Base-by-base conservation (phyloP, 345 rosid species). In the Moricandia arvensis region DNA sequence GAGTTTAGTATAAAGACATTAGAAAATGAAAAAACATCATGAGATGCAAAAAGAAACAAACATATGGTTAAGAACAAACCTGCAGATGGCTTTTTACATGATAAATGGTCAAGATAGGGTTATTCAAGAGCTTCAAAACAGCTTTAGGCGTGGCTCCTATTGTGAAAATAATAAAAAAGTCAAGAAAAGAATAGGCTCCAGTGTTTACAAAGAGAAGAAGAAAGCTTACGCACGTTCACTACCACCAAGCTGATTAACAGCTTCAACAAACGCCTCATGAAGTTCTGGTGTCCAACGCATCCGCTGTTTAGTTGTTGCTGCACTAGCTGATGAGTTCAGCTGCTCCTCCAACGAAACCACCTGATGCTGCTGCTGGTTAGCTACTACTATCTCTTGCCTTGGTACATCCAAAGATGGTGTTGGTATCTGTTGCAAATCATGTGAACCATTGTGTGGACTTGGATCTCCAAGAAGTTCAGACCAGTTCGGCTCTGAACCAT, bases 71-170 rank as follows among this genome's bases (percentile, higher is more conserved):
- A 47, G 66, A 12, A 72, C 58, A 60, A 67, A 90, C 98, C 90
- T 94, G 98, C 80, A 94, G 82, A 84, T 94, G 98, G 84, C 98
- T 94, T 89, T 94, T 94, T 37, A 94, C 96, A 76, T 94, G 97
- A 83, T 94, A 91, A 79, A 94, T 94, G 58, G 98, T 94, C 83
- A 94, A 82, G 75, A 85, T 83, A 79, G 87, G 89, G 58, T 86
- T 90, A 69, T 91, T 88, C 92, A 94, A 90, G 63, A 84, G 88
- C 85, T 85, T 94, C 72, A 94, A 79, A 66, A 94, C 88, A 65
- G 96, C 96, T 76, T 91, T 94, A n/a, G 98, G 97, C 12, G 97
- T 94, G 74, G 98, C 98, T 77, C 96, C 98, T 94, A 79, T n/a
- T 62, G 79, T 67, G n/a, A 33, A 78, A 63, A 63, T 49, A 3